Base-by-base conservation (phyloP, 306 rosid genomes). In the Elaeagnus macrophylla region DNA sequence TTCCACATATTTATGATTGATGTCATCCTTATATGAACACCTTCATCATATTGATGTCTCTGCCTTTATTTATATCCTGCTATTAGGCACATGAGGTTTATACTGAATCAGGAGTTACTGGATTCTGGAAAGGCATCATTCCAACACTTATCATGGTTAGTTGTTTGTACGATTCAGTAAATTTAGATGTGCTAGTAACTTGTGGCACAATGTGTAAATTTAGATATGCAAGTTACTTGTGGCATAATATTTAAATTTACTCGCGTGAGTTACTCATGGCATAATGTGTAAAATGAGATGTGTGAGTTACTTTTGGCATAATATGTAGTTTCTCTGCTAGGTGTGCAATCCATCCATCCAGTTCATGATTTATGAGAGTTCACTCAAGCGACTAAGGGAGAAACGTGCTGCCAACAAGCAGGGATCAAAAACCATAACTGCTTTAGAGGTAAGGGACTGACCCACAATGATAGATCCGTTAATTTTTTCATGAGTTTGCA, bases 311-410 rank as follows among this genome's bases (percentile, higher is more conserved):
- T 19, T 17, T 50, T 39, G 14, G 25, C 38, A 35, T 64, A 38
- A 77, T 36, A 17, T 25, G 50, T 58, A 64, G 64, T 48, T 67
- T 54, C 56, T 65, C 53, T 75, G 17, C 54, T 60, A 83, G 91
- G 91, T 83, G 59, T 86, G 91, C 79, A 86, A 83, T 77, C 95
- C 95, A 35, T 74, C 95, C 32, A 86, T 86, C 63, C 95, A 86
- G 57, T 86, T 86, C 67, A 86, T 78, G 91, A 80, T 83, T 57
- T 83, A 86, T 12, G 95, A 83, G 77, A 81, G 70, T 79, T 71
- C 79, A 13, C 65, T 83, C 42, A 83, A 86, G 73, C 82, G 53
- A 65, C 48, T 86, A 38, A 83, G 74, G 75, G 80, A 25, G 12
- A 82, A 75, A 67, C 83, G 61, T 35, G 64, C 82, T 15, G 62